Evolutionary conservation across 805 yeast genomes (phyloP).

Genomic region (Saccharomyces eubayanus): DNA sequence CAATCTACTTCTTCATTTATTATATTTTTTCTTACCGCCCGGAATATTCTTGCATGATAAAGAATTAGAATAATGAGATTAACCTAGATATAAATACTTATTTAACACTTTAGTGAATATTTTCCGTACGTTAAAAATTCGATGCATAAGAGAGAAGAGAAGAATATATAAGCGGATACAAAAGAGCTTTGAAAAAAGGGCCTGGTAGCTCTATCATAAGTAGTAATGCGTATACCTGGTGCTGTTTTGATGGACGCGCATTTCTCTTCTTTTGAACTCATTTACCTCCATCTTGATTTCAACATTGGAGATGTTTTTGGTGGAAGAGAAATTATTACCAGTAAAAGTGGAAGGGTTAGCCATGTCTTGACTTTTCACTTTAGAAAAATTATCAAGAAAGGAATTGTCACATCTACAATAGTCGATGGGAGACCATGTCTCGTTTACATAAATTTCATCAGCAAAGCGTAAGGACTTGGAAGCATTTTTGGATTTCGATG

Average conservation of each 20-base stretch:
- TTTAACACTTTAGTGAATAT: neutral
- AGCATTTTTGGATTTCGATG: neutral
- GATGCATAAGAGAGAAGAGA: neutral
- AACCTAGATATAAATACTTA: neutral
- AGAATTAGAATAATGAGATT: too few species aligned
- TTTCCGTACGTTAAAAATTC: neutral
- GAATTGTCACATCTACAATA: slow-evolving; percentile 24
- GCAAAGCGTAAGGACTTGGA: slow-evolving; percentile 20
- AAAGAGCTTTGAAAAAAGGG: neutral
- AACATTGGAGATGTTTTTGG: slow-evolving; percentile 1
- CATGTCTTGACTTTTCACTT: slow-evolving; percentile 6
- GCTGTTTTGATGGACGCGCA: slow-evolving; percentile 61
- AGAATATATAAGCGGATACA: neutral
- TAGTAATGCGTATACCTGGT: slow-evolving; percentile 13
- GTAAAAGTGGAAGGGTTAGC: slow-evolving; percentile 8
- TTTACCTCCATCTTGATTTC: slow-evolving; percentile 57
- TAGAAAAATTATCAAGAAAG: slow-evolving; percentile 10
- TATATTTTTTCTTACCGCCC: too few species aligned
- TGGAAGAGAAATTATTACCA: neutral
- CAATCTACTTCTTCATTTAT: too few species aligned
- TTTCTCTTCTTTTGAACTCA: slow-evolving; percentile 51
- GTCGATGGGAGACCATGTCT: slow-evolving; percentile 25
- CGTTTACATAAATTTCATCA: slow-evolving; percentile 20
- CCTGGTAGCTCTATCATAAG: neutral
- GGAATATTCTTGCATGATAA: too few species aligned